Base-by-base conservation (phyloP, 176 grass and related monocot species). In the Thalia dealbata region DNA sequence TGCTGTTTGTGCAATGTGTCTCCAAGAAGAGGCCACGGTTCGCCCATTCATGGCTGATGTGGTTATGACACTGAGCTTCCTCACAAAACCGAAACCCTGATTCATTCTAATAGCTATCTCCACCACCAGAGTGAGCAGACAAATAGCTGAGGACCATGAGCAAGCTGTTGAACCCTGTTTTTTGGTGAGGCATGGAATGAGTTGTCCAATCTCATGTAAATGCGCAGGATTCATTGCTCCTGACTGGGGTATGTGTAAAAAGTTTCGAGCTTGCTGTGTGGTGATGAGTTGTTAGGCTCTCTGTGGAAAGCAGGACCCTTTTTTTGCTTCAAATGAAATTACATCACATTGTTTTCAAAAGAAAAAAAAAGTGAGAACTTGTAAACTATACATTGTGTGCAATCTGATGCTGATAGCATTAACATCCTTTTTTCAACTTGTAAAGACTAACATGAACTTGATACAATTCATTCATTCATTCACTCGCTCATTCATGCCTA, bases 21-120 rank as follows among this genome's bases (percentile, higher is more conserved):
- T 90, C 71, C 88, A 90, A 64, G 88, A 83, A 21, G 75, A 90
- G 64, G 45, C 41, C 18, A 51, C 75, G 0, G 70, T 86, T 7
- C 75, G 88, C 0, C 88, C 88, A 3, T 60, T 81, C n/a, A 90
- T 90, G 80, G 18, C 78, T 3, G 88, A 90, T 42, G 88, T 86
- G 28, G 84, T 86, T 71, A 59, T 64, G 50, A 71, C 83, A 0
- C 61, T 90, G n/a, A 50, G 75, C 65, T 83, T 78, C 69, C 77
- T 86, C 16, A 12, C 78, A 2, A 54, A 38, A 48, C 11, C 45
- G 35, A 18, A 41, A 7, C 3, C 41, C 75, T 64, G 4, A 10
- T 64, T 1, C 43, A 50, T 70, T 18, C 4, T 23, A 23, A 5
- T 26, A 15, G 21, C 42, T 25, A 14, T 15, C 48, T 12, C 43